Base-by-base conservation (phyloP, 2,329 filamentous ascomycete species). In the Cadophora luteo-olivacea region DNA sequence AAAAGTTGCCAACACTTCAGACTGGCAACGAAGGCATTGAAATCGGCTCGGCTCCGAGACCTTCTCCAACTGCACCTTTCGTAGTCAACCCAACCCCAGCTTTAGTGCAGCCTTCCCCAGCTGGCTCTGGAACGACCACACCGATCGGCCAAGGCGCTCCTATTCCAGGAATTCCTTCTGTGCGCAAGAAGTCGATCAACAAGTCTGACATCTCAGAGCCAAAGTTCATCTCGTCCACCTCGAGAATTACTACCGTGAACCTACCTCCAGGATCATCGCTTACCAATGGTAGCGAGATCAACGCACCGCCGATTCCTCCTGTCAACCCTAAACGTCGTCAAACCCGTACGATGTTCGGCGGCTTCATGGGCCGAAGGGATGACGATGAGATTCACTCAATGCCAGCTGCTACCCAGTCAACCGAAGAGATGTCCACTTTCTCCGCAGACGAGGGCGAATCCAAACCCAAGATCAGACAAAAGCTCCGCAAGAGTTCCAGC, bases 161-260 rank as follows among this genome's bases (percentile, higher is more conserved):
- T 24, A 19, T 33, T 7, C 51, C 54, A 5, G 68, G 64, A 4
- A 51, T 66, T 2, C 69, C 73, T 33, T 58, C 67, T 4, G 29
- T 67, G n/a, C 72, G 77, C 5, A 78, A 78, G 65, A 71, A 69
- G 57, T 77, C 76, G 5, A 71, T 78, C 58, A 77, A 76, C 32
- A 78, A 78, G 60, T 72, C 73, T 11, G 75, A 77, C 1, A 78
- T 78, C 32, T 78, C 77, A 3, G 77, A 78, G 36, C 77, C 77
- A 24, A 75, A 62, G 54, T 74, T 78, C 36, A 62, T 78, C 36
- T 78, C 76, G 19, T 76, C 75, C 14, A 78, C 77, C 25, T 78
- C 75, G 5, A 73, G 74, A 62, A 69, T 78, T 33, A 72, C 73
- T n/a, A 77, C 76, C 9, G 72, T 78, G 16, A 72, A 75, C 32